A percentile compares a stretch with the other conserved stretches of the same genome.
Evolutionary conservation across 2,329 filamentous ascomycete genomes (phyloP).

Genomic region (Blastomyces parvus): DNA sequence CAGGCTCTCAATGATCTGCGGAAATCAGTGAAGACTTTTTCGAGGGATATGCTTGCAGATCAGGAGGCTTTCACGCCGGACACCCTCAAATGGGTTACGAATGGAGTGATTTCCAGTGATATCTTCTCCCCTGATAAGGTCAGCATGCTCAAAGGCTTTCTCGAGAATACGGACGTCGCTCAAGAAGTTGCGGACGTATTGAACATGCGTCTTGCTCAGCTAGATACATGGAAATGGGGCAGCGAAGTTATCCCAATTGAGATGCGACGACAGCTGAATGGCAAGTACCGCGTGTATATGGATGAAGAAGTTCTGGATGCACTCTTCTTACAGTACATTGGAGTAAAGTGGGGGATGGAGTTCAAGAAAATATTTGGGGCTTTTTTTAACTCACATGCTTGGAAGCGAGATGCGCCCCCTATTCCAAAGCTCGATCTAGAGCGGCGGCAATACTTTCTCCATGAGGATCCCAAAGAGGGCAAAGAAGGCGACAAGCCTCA

Average conservation of each 20-base stretch:
- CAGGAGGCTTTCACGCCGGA: constrained; percentile 34
- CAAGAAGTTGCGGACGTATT: constrained; percentile 49
- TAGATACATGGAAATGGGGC: constrained; percentile 47
- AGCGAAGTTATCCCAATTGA: constrained; percentile 38
- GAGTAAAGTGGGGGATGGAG: constrained; percentile 42
- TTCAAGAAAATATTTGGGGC: constrained; percentile 36
- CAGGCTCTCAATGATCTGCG: constrained; percentile 38
- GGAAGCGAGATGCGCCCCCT: constrained; percentile 29
- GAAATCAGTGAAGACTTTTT: constrained; percentile 32
- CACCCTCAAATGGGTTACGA: constrained; percentile 39
- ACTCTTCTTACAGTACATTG: constrained; percentile 47
- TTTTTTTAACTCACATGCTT: constrained; percentile 33
- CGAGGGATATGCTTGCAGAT: constrained; percentile 21
- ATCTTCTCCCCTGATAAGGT: constrained; percentile 46
- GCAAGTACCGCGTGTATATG: constrained; percentile 51
- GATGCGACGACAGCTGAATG: constrained; percentile 46
- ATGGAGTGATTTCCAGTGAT: constrained; percentile 42
- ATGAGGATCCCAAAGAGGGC: constrained; percentile 8
- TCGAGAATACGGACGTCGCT: constrained; percentile 41
- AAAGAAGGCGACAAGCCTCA: constrained; percentile 7
- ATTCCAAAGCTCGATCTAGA: constrained; percentile 32
- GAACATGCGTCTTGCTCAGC: constrained; percentile 45
- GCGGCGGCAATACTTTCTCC: constrained; percentile 40
- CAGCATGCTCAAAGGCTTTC: constrained; percentile 42
- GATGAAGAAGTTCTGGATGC: constrained; percentile 50